phyloP scores from a whole-genome alignment of 441 rosid genomes.

The Raphanus hybrid region DNA sequence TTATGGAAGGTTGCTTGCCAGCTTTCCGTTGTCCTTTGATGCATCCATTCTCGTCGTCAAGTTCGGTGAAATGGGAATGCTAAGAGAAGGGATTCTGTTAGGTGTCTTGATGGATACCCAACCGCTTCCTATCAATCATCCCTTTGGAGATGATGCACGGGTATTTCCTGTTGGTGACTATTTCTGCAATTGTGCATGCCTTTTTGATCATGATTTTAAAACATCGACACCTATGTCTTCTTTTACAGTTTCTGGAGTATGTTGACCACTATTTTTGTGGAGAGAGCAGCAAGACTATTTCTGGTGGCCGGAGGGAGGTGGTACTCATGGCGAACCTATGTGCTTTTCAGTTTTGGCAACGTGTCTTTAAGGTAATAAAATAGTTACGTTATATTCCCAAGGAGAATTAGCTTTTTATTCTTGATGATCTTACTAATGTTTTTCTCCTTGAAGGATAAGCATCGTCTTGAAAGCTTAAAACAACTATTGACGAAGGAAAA shows the following conservation, averaged over 20 bases:
- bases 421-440: slow-evolving; percentile 35
- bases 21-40: slow-evolving; percentile 86
- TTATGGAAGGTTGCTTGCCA: slow-evolving; percentile 84
- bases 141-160: slow-evolving; percentile 81
- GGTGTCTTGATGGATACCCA: slow-evolving; percentile 85
- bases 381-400: slow-evolving; percentile 25
- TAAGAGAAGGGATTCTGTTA: slow-evolving; percentile 87
- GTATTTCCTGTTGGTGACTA: slow-evolving; percentile 50
- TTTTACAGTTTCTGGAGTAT: slow-evolving; percentile 71
- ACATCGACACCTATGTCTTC: slow-evolving; percentile 30
- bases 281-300: slow-evolving; percentile 46
- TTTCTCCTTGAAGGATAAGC: slow-evolving; percentile 69
- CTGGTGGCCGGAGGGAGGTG: slow-evolving; percentile 69
- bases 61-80: slow-evolving; percentile 84
- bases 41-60: slow-evolving; percentile 77
- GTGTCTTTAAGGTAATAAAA: slow-evolving; percentile 66
- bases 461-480: slow-evolving; percentile 71
- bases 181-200: slow-evolving; percentile 18
- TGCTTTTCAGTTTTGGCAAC: slow-evolving; percentile 94
- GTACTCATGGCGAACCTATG: slow-evolving; percentile 70
- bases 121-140: slow-evolving; percentile 83
- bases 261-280: slow-evolving; percentile 56
- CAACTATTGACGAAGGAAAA: slow-evolving; percentile 49
- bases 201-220: slow-evolving; percentile 31
- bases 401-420: slow-evolving; percentile 23